Conservation (phyloP, 2,329 filamentous ascomycete genomes). For the Ophiostoma quercus region DNA sequence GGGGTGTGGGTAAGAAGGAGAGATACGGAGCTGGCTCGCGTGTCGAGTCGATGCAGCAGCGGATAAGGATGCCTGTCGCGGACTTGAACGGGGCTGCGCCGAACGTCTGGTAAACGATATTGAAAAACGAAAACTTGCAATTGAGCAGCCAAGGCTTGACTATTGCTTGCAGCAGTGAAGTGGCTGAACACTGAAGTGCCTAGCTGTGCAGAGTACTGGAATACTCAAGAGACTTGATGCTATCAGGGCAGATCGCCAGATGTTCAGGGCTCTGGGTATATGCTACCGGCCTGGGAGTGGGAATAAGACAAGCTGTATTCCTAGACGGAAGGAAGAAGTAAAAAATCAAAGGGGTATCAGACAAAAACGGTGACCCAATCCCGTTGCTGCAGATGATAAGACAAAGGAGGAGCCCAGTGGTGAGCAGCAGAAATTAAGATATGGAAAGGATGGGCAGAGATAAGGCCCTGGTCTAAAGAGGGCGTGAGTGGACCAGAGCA, state of each 20-base stretch:
- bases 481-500: slow-evolving; percentile 18
- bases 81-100: slow-evolving; percentile 14
- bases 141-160: slow-evolving; percentile 5
- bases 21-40: neutral
- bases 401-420: neutral
- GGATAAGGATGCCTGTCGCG: slow-evolving; percentile 5
- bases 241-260: neutral
- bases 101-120: slow-evolving; percentile 14
- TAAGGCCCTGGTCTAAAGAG: slow-evolving; percentile 21
- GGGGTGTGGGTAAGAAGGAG: slow-evolving; percentile 19
- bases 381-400: slow-evolving; percentile 22
- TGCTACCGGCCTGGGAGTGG: neutral
- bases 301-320: neutral
- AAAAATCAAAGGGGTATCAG: neutral
- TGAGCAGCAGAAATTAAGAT: neutral
- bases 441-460: slow-evolving; percentile 18
- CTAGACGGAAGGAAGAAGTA: neutral
- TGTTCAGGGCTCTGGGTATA: neutral
- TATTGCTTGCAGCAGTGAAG: neutral
- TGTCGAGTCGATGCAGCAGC: slow-evolving; percentile 6
- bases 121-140: neutral
- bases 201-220: neutral
- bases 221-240: neutral
- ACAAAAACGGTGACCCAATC: slow-evolving; percentile 17
- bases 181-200: neutral